These are phyloP conservation scores for Zoysia japonica DNA, from an alignment of 176 grass and related monocot species.

Conservation along the genomic window DNA sequence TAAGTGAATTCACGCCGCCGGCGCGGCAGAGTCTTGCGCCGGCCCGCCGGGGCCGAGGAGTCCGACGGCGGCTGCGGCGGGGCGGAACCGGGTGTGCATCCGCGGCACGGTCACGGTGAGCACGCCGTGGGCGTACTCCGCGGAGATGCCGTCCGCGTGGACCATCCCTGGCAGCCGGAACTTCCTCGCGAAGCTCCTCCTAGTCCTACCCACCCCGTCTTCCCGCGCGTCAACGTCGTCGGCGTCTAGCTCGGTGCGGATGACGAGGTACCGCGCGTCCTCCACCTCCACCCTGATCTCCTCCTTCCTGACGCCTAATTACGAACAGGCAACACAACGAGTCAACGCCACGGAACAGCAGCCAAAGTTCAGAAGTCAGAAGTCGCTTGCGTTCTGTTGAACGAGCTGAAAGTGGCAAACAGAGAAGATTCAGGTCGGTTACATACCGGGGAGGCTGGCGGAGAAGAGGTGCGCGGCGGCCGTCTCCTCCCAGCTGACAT, in stretches of 20 bases:
- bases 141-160: conserved; percentile 63
- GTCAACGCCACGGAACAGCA: neutral
- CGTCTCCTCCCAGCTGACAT: conserved; percentile 73
- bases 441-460: conserved; percentile 59
- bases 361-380: neutral
- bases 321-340: neutral
- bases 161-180: conserved; percentile 71
- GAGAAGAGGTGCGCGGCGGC: conserved; percentile 65
- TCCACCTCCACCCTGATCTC: conserved; percentile 86
- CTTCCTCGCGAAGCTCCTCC: conserved; percentile 65
- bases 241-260: conserved; percentile 56
- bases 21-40: conserved; percentile 45
- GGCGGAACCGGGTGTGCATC: conserved; percentile 41
- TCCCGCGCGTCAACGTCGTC: neutral
- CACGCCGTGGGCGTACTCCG: conserved; percentile 61
- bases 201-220: neutral
- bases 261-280: conserved; percentile 70
- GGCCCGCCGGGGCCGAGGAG: conserved; percentile 25
- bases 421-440: neutral
- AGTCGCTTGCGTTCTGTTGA: neutral
- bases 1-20: conserved; percentile 60
- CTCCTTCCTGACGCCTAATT: conserved; percentile 63
- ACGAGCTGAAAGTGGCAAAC: neutral
- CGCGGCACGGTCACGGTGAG: conserved; percentile 76
- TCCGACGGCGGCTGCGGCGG: conserved; percentile 1